Base-by-base conservation (phyloP, 495 filamentous ascomycete species). In the Xanthoparmelia taractica region DNA sequence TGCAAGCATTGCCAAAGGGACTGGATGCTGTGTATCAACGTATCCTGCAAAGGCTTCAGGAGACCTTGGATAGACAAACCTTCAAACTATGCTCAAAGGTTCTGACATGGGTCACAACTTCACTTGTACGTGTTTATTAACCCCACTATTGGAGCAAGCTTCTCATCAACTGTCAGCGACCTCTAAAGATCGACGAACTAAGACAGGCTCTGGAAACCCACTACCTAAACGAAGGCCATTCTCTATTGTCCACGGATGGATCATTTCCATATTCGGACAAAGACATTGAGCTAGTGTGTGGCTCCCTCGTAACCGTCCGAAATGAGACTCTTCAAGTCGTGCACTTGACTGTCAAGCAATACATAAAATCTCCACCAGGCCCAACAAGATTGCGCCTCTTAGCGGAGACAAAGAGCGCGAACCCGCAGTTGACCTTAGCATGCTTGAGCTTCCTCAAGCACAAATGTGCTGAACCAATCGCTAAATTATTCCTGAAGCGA, bases 211-310 rank as follows among this genome's bases (percentile, higher is more conserved):
- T 57, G 29, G n/a, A 13, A 47, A 10, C 34, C 11, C 40, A 47
- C 34, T 36, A 34, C 29, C 7, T 4, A 13, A 48, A 12, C 25
- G 58, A 43, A 37, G 58, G 58, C 29, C 25, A 60, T 23, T 18
- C 55, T 20, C 18, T 60, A 23, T 18, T 60, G 13, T 33, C 18
- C n/a, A 27, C 33, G 25, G 33, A 60, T 60, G 43, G n/a, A n/a
- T n/a, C n/a, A n/a, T n/a, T n/a, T n/a, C n/a, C n/a, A n/a, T n/a
- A n/a, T n/a, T n/a, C 58, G 4, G 41, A 60, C 40, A 60, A 60
- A 48, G 58, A 60, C 37, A 60, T 60, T 50, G 58, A 60, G 20
- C 47, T 60, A 4, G 58, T 47, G 15, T 60, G 58, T 37, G 58
- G 58, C 10, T 31, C 58, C 20, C 34, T 60, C 3, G 27, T 60